A percentile compares a stretch with the other conserved stretches of the same genome.
phyloP scores from a whole-genome alignment of 192 early-diverging fungal species.

The Podila verticillata region DNA sequence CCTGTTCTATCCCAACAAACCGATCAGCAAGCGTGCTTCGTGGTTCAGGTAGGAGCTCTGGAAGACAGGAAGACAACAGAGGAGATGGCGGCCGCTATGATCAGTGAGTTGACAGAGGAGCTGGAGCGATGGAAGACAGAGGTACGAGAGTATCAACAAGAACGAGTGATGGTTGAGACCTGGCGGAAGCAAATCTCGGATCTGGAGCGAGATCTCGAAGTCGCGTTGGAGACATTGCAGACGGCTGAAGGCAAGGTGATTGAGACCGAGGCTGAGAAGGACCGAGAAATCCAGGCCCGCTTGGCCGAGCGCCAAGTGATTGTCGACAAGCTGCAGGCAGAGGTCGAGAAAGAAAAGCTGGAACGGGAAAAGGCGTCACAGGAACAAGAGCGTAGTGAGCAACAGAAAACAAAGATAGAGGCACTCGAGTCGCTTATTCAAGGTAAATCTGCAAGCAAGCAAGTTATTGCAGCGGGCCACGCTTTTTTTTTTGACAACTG shows the following conservation, averaged over 20 bases:
- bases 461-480: too few species aligned
- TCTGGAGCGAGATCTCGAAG: slow-evolving; percentile 41
- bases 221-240: slow-evolving; percentile 31
- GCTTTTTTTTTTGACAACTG: neutral
- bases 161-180: slow-evolving; percentile 7
- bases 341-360: slow-evolving; percentile 9
- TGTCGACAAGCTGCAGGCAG: neutral
- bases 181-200: slow-evolving; percentile 35
- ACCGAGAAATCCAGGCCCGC: neutral
- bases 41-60: too few species aligned
- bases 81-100: neutral
- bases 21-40: too few species aligned
- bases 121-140: slow-evolving; percentile 39
- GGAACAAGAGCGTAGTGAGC: neutral
- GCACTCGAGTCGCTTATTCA: slow-evolving; percentile 11
- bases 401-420: slow-evolving; percentile 9
- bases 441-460: slow-evolving; percentile 4
- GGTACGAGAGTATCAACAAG: slow-evolving; percentile 1
- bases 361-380: neutral
- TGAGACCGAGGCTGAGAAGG: slow-evolving; percentile 7
- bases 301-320: neutral
- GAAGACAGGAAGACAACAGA: neutral
- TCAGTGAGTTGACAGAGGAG: slow-evolving; percentile 27
- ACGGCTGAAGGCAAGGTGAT: slow-evolving; percentile 23
- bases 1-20: too few species aligned